Evolutionary conservation across 768 basidiomycete genomes (phyloP).

Genomic region (Pleurotus ostreatus): DNA sequence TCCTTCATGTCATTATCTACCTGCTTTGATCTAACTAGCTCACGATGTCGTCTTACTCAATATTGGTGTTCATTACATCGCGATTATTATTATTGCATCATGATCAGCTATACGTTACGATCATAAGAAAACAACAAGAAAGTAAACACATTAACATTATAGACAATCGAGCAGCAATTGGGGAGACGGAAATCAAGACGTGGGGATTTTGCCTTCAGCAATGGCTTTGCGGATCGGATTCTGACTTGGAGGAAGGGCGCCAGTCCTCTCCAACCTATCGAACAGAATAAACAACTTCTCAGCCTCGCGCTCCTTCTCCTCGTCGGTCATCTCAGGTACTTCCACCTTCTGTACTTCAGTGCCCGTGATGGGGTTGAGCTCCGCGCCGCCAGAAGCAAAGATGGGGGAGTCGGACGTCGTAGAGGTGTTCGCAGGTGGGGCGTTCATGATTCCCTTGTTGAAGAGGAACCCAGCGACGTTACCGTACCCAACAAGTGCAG

Average conservation of each 20-base stretch:
- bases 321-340: slow-evolving; percentile 75
- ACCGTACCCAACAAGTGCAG: slow-evolving; percentile 87
- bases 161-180: background rate
- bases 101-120: background rate
- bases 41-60: background rate
- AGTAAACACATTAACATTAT: background rate
- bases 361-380: slow-evolving; percentile 89
- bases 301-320: slow-evolving; percentile 92
- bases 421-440: slow-evolving; percentile 40
- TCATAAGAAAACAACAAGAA: background rate
- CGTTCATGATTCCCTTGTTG: slow-evolving; percentile 78
- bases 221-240: slow-evolving; percentile 70
- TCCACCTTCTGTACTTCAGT: slow-evolving; percentile 42
- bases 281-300: slow-evolving; percentile 91
- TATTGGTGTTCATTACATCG: background rate
- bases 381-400: slow-evolving; percentile 30
- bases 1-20: background rate
- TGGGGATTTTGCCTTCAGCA: background rate
- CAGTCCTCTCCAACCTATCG: slow-evolving; percentile 78
- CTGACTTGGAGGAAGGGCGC: slow-evolving; percentile 57
- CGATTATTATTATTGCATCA: background rate
- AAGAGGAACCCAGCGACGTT: slow-evolving; percentile 94
- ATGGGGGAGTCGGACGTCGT: slow-evolving; percentile 24
- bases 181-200: background rate
- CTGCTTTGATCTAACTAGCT: background rate